phyloP scores from a whole-genome alignment of 2,329 filamentous ascomycete genomes.

The Colletotrichum tanaceti region DNA sequence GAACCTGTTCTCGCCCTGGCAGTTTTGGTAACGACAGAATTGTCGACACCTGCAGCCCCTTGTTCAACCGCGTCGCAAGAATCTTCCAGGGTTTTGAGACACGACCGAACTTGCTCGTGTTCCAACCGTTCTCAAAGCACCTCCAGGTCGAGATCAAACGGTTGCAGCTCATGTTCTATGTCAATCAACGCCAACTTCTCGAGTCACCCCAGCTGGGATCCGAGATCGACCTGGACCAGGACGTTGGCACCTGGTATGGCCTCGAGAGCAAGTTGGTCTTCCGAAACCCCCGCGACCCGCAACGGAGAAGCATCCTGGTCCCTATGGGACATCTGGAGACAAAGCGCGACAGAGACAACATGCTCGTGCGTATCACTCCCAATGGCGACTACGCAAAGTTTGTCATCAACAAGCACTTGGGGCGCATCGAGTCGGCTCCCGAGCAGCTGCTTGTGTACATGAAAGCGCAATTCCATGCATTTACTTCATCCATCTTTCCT shows the following conservation, averaged over 20 bases:
- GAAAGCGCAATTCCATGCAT: constrained; percentile 70
- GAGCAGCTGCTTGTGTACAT: constrained; percentile 66
- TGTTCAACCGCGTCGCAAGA: constrained; percentile 52
- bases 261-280: constrained; percentile 69
- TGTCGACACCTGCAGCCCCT: constrained; percentile 60
- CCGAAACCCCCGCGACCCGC: constrained; percentile 53
- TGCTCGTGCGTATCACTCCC: constrained; percentile 47
- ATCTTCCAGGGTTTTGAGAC: constrained; percentile 65
- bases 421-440: constrained; percentile 66
- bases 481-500: constrained; percentile 67
- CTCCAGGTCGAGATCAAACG: constrained; percentile 63
- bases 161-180: constrained; percentile 64
- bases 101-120: constrained; percentile 56
- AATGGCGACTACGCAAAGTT: constrained; percentile 60
- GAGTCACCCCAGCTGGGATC: constrained; percentile 61
- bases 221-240: constrained; percentile 67
- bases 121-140: constrained; percentile 50
- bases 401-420: constrained; percentile 64
- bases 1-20: constrained; percentile 40
- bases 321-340: constrained; percentile 55
- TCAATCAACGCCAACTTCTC: constrained; percentile 58
- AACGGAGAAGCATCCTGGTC: constrained; percentile 63
- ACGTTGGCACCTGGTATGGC: constrained; percentile 70
- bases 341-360: constrained; percentile 32
- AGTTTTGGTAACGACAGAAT: constrained; percentile 47